Base-by-base conservation (phyloP, 495 filamentous ascomycete genomes). In the Podospora didyma region DNA sequence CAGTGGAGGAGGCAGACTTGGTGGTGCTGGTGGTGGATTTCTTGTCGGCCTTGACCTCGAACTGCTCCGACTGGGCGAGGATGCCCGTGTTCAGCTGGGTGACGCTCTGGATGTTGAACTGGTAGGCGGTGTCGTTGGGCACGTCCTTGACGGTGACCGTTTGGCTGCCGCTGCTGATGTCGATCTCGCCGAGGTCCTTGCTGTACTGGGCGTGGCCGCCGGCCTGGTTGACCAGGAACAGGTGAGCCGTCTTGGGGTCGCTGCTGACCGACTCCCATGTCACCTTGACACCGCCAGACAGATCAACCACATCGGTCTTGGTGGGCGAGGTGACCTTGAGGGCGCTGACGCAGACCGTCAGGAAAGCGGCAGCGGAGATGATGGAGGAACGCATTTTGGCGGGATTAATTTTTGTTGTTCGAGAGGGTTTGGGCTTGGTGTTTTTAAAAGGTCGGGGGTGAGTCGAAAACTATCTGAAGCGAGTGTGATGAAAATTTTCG, bases 91-190 rank as follows among this genome's bases (percentile, higher is more conserved):
- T 69, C 19, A 48, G 21, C 19, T 26, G 4, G 6, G 52, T 35
- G 49, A 64, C 46, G 64, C 61, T 64, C 61, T 67, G 51, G 47
- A 69, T 53, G 62, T 69, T 69, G 61, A 69, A 67, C 64, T 69
- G 66, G 57, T 57, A 69, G 28, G 34, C 57, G 1, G 42, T 35
- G 44, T 62, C 61, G 56, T 41, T 44, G 48, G 59, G 61, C 0
- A 64, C 57, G 54, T 59, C 54, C 16, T 48, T 2, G 52, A 54
- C 51, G 4, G 41, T 51, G 24, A 69, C 55, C 24, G 24, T 35
- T 51, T 61, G 16, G 56, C 51, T 54, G 56, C 64, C 64, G 46
- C 42, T 51, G 24, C 48, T 58, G 16, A 69, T 59, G 57, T 67
- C 64, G 51, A 69, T 24, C 58, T 61, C 61, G 53, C 63, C 66